Base-by-base conservation (phyloP, 2,329 filamentous ascomycete species). In the Kalaharituber pfeilii region DNA sequence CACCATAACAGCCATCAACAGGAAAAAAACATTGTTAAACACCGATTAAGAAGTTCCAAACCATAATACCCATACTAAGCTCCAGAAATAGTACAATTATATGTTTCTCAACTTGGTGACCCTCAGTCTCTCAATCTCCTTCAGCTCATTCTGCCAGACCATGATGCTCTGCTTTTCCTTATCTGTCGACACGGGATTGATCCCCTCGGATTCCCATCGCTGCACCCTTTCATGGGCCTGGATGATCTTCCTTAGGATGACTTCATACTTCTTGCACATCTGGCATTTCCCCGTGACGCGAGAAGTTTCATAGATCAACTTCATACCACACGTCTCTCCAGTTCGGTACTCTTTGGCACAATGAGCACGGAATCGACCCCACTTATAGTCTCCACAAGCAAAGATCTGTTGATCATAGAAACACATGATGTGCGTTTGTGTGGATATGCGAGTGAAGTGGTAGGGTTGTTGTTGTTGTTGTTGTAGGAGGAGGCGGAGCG, bases 291-390 rank as follows among this genome's bases (percentile, higher is more conserved):
- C 77, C 44, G 68, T 63, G 53, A 82, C 74, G 56, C 73, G 72
- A 60, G 78, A 74, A 25, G 85, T 88, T 63, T 79, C 73, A 72
- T 84, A 87, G 66, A 94, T 81, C 60, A 94, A 78, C 71, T 86
- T 94, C 72, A 94, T 82, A 58, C 89, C 89, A 71, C 89, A 96
- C 33, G 89, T 95, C 74, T 96, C 89, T 65, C 89, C 89, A 62
- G 85, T 94, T 61, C 89, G 84, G 72, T 94, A 93, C 69, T 95
- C 89, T 70, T 86, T 87, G 69, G 84, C 82, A 76, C 89, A 96
- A 68, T 94, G 88, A 69, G 88, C 79, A 62, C 84, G 81, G 73
- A 95, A 95, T 71, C 82, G 83, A 62, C 86, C 84, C 88, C 88
- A 96, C 70, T 87, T 86, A 82, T 84, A 94, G 75, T 86, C 89